Conservation (phyloP, 2,329 filamentous ascomycete genomes). For the Neocucurbitaria cava region DNA sequence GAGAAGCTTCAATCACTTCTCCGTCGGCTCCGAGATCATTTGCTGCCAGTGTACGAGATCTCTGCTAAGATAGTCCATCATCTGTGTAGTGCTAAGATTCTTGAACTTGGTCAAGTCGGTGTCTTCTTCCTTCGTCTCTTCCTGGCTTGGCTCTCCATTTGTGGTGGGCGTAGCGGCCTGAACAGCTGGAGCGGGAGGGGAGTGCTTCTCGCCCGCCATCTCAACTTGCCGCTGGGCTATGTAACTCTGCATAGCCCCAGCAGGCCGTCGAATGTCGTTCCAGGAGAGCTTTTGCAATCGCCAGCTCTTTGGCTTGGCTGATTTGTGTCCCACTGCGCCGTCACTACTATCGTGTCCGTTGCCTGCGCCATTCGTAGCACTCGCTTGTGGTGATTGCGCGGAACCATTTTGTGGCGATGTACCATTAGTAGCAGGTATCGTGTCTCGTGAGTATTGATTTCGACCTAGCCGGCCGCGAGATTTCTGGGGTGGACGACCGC, state of each 20-base stretch:
- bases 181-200: constrained; percentile 32
- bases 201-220: constrained; percentile 67
- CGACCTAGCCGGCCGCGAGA: constrained; percentile 44
- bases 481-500: constrained; percentile 45
- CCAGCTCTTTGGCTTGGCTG: constrained; percentile 66
- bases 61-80: constrained; percentile 87
- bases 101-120: constrained; percentile 63
- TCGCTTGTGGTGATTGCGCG: constrained; percentile 41
- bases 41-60: constrained; percentile 87
- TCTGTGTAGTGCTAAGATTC: constrained; percentile 78
- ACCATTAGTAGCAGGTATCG: constrained; percentile 41
- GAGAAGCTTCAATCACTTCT: constrained; percentile 27
- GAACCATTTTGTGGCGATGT: constrained; percentile 40
- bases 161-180: constrained; percentile 24
- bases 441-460: constrained; percentile 49
- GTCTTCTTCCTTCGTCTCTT: constrained; percentile 52
- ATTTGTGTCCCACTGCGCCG: constrained; percentile 62
- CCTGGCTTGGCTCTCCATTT: constrained; percentile 29
- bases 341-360: constrained; percentile 60
- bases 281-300: constrained; percentile 71
- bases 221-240: constrained; percentile 90
- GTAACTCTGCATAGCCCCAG: constrained; percentile 85
- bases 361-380: constrained; percentile 38
- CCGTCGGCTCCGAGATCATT: constrained; percentile 39
- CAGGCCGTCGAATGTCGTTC: constrained; percentile 86